These are phyloP conservation scores for Aotearoamyces nothofagi DNA, from an alignment of 2,329 filamentous ascomycete genomes.

Conservation along the genomic window DNA sequence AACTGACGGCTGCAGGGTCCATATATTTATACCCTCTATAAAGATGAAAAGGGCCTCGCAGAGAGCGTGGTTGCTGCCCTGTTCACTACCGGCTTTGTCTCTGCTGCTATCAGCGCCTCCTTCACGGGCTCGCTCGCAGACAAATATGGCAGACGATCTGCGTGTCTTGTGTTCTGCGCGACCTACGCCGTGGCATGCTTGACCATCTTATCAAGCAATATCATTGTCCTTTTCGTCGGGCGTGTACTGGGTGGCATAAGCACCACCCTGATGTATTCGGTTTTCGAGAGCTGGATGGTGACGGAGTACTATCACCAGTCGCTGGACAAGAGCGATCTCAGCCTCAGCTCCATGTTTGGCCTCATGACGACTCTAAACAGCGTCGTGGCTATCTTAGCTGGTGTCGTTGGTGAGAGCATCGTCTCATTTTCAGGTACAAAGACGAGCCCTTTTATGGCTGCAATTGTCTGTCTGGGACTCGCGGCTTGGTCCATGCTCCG, in stretches of 20 bases:
- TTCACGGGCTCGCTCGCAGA: constrained; percentile 19
- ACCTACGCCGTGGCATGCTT: constrained; percentile 36
- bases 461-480: constrained; percentile 23
- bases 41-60: constrained; percentile 16
- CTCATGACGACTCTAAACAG: constrained; percentile 36
- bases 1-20: constrained; percentile 8
- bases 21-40: constrained; percentile 19
- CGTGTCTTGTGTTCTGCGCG: constrained; percentile 38
- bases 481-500: constrained; percentile 30
- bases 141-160: constrained; percentile 24
- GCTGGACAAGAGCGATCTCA: constrained; percentile 25
- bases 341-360: constrained; percentile 35
- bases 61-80: constrained; percentile 16
- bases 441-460: constrained; percentile 35
- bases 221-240: constrained; percentile 32
- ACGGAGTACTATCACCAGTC: constrained; percentile 35
- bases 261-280: constrained; percentile 40
- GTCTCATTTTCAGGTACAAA: constrained; percentile 31
- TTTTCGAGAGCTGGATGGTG: constrained; percentile 47
- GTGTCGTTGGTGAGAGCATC: constrained; percentile 34
- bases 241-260: constrained; percentile 37
- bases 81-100: constrained; percentile 19
- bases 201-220: constrained; percentile 28
- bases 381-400: constrained; percentile 36
- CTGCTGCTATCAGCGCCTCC: constrained; percentile 17